These are phyloP conservation scores for Akanthomyces muscarius DNA, from an alignment of 2,329 filamentous ascomycete genomes.

Conservation along the genomic window DNA sequence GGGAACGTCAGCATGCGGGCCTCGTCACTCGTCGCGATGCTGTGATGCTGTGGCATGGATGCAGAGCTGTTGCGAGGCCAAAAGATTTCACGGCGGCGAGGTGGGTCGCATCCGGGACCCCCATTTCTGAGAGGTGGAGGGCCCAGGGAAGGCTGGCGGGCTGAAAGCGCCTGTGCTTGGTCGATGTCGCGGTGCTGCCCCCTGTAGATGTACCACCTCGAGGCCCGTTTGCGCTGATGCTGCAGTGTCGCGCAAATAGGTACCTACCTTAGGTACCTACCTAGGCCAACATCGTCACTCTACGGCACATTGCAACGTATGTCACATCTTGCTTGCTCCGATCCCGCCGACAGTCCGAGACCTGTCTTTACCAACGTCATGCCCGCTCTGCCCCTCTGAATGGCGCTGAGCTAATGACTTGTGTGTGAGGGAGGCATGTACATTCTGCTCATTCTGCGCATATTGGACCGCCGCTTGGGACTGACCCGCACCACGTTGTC, in stretches of 20 bases:
- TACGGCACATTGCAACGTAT: not conserved
- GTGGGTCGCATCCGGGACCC: not conserved
- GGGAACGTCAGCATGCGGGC: not conserved
- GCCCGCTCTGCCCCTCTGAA: not conserved
- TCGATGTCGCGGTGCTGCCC: not conserved
- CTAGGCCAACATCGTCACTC: not conserved
- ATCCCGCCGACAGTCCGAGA: slow-evolving; percentile 10
- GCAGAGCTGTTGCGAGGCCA: not conserved
- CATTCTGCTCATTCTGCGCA: too few relatives aligned
- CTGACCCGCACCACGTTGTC: slow-evolving; percentile 15
- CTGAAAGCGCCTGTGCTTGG: not conserved
- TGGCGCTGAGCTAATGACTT: not conserved
- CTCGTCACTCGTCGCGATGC: not conserved
- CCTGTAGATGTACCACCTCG: not conserved
- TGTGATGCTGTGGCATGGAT: not conserved
- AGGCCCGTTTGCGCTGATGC: not conserved
- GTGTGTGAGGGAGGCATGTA: too few relatives aligned
- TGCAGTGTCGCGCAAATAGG: not conserved
- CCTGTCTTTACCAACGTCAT: not conserved
- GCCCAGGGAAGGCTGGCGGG: not conserved
- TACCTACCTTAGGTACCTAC: too few relatives aligned
- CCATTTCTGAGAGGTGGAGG: not conserved
- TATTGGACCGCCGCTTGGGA: not conserved
- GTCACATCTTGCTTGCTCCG: not conserved
- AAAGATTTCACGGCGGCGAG: slow-evolving; percentile 8